Evolutionary conservation across 2,329 filamentous ascomycete species (phyloP).

Genomic region (Verticillium alfalfae): DNA sequence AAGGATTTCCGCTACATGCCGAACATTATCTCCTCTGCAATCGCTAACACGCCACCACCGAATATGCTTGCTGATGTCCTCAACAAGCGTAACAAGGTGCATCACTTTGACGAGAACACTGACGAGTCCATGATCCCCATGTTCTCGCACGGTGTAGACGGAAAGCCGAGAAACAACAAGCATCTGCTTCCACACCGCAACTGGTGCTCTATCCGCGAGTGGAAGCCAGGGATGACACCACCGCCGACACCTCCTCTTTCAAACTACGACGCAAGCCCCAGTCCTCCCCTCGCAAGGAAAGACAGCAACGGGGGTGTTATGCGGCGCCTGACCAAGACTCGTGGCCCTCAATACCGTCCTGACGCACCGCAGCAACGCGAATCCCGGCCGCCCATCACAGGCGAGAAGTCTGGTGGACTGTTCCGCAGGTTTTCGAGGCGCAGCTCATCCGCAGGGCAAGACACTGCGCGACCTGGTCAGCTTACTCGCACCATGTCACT

Average conservation of each 20-base stretch:
- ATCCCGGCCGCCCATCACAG: slow-evolving; percentile 44
- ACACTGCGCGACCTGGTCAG: slow-evolving; percentile 22
- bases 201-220: slow-evolving; percentile 89
- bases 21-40: slow-evolving; percentile 89
- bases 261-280: slow-evolving; percentile 35
- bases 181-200: slow-evolving; percentile 83
- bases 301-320: slow-evolving; percentile 29
- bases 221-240: slow-evolving; percentile 72
- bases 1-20: slow-evolving; percentile 95
- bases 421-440: slow-evolving; percentile 32
- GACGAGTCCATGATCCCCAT: slow-evolving; percentile 96
- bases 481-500: slow-evolving; percentile 58
- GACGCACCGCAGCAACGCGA: slow-evolving; percentile 33
- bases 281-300: slow-evolving; percentile 25
- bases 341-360: slow-evolving; percentile 26
- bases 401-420: slow-evolving; percentile 19
- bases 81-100: slow-evolving; percentile 84
- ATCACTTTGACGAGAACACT: slow-evolving; percentile 68
- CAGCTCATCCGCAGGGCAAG: slow-evolving; percentile 22
- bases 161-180: slow-evolving; percentile 86
- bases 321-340: slow-evolving; percentile 37
- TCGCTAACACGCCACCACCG: slow-evolving; percentile 85
- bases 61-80: slow-evolving; percentile 85
- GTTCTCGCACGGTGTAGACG: slow-evolving; percentile 84
- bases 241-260: slow-evolving; percentile 57